Evolutionary conservation across 257 asterid species (phyloP), one percentile per base, ranked within the genome.

Genomic region (Ilex aquifolium): DNA sequence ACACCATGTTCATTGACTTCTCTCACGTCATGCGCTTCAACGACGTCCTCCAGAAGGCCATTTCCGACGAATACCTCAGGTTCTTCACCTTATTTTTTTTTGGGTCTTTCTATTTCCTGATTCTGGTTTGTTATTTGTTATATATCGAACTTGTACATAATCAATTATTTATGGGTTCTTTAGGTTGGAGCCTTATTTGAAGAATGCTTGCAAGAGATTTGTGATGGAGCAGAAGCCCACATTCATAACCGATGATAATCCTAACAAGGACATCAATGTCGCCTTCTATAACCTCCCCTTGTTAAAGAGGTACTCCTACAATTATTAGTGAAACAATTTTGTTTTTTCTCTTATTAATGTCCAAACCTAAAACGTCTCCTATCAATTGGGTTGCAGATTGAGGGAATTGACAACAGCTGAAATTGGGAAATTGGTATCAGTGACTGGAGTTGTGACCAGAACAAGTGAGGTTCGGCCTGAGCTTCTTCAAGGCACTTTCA

Each of bases 401-500:
- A 86, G 99, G 79, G 99, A 93, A 54, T 70, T 93, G 74, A 72
- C 92, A 5, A 90, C 95, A 3, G 77, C 87, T 9, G 97, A 93
- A 77, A 82, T 90, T 13, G 97, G 99, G 77, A 93, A 84, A 68
- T 69, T 93, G 76, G 95, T 93, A 52, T 78, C 97, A 0, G 97
- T 93, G 66, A 83, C 92, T 57, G 99, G 99, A 57, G 99, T 88
- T 9, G 96, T 93, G 44, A 93, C 97, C 7, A 82, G 99, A 61
- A 93, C 96, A 46, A 85, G 99, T 57, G 97, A 93, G 80, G 99
- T 93, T 56, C 83, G 99, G 5, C 97, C 96, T 0, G 99, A 90
- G 84, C 97, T 93, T 66, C 82, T 90, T 17, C 80, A 71, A 60
- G 99, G 99, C 27, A 81, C 86, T 65, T 93, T 93, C 75, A 90